Base-by-base conservation (phyloP, 192 early-diverging fungal genomes). In the Rhizophlyctis rosea region DNA sequence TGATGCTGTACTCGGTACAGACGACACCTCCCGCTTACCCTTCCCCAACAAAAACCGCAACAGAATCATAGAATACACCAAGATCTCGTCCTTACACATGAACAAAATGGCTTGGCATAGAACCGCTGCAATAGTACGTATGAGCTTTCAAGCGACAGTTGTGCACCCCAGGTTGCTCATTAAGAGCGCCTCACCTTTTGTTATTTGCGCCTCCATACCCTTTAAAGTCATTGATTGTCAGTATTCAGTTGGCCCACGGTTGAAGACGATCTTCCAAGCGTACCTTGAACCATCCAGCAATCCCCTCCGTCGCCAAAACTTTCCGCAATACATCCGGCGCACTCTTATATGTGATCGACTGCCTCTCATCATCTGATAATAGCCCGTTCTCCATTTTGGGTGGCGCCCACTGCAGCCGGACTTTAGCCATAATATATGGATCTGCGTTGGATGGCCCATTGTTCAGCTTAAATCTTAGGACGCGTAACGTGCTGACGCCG, bases 381-480 rank as follows among this genome's bases (percentile, higher is more conserved):
- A 58, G 48, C 48, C 66, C 69, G 29, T 50, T 25, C 7, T 80
- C 79, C 27, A 82, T 68, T 68, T 75, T 76, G 32, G 77, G 75
- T 29, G 73, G 71, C 34, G 71, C 67, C 77, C 77, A 82, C 51
- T 99, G 96, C 62, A 99, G 82, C 51, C 93, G 78, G 24, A 98
- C 92, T 66, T 99, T 99, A 47, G 96, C 96, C 96, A 99, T 97
- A 71, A 99, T 99, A 67, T 97, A 99, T 25, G 96, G 95, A 64
- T 98, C 92, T 18, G 86, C 67, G 14, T 89, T 44, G 9, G n/a
- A n/a, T n/a, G n/a, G n/a, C n/a, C n/a, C 70, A 21, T 88, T 91
- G 4, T 68, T 61, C 61, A 50, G 27, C 7, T 0, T 11, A 47
- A 21, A 34, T 25, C 14, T 18, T 28, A 29, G 50, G 1, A 21